A percentile compares a stretch with the other conserved stretches of the same genome.
These are phyloP conservation scores for Pseudogymnoascus sp. DNA, from an alignment of 2,329 filamentous ascomycete species.

Conservation along the genomic window DNA sequence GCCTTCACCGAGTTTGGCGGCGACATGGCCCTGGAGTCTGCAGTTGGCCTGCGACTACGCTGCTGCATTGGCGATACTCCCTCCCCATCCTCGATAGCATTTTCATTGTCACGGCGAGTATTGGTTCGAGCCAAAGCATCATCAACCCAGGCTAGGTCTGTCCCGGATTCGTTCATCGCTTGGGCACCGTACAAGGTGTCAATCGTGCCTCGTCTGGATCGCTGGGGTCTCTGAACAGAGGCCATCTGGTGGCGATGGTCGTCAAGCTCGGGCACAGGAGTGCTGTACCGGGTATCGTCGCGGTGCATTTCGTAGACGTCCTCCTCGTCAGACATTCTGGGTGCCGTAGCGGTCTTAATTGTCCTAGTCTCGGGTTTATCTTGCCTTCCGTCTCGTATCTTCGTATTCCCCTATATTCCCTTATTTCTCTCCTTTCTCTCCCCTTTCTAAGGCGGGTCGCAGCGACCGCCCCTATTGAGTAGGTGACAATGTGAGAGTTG, in stretches of 20 bases:
- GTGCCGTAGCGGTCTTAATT: constrained; percentile 22
- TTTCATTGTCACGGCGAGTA: constrained; percentile 73
- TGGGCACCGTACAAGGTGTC: constrained; percentile 56
- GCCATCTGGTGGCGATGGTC: constrained; percentile 69
- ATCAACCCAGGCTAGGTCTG: constrained; percentile 33
- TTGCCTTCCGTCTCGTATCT: neutral
- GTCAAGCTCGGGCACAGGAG: constrained; percentile 72
- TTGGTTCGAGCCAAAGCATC: constrained; percentile 35
- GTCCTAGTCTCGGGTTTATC: neutral
- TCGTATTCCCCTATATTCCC: neutral
- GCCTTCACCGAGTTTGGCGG: constrained; percentile 97
- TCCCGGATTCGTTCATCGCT: constrained; percentile 13
- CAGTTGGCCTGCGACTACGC: constrained; percentile 43
- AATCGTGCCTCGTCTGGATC: constrained; percentile 61
- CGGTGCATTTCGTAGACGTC: constrained; percentile 34
- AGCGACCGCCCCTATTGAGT: constrained; percentile 44
- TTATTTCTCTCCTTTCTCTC: neutral
- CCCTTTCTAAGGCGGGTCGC: constrained; percentile 35
- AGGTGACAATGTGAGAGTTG: constrained; percentile 41
- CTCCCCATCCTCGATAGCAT: constrained; percentile 36
- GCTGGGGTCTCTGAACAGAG: constrained; percentile 50
- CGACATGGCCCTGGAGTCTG: constrained; percentile 62
- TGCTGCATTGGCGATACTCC: constrained; percentile 35
- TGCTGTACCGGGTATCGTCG: constrained; percentile 57
- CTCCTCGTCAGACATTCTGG: constrained; percentile 60